Base-by-base conservation (phyloP, 2,329 filamentous ascomycete species). In the Plectosphaerella cucumerina region DNA sequence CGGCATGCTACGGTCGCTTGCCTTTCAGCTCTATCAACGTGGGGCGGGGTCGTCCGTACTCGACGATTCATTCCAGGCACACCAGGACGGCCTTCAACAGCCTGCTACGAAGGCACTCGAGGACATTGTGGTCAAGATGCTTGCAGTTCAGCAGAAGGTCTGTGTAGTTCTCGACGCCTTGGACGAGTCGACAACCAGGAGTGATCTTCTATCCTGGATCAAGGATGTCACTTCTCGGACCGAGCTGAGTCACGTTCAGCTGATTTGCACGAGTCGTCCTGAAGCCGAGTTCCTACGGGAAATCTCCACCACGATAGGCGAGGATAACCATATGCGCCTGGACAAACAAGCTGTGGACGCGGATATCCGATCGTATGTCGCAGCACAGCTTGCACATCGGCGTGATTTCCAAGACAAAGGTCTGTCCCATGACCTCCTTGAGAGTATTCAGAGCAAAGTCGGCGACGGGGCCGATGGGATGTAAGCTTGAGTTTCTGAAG, bases 81-180 rank as follows among this genome's bases (percentile, higher is more conserved):
- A 47, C 1, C 1, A 18, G 0, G 59, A 61, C n/a, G 58, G 60
- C 23, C 15, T 52, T 8, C 54, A 47, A 22, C 55, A 63, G 37
- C 65, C 64, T 5, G 55, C 60, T 2, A 33, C 51, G 9, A 42
- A 60, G 20, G 52, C 42, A 9, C 61, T 69, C 18, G 45, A 61
- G 4, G 41, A 60, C 1, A 50, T 55, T 15, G 44, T 61, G 22
- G 47, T 34, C 2, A 18, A 58, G 6, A 63, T 66, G 52, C 51
- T 69, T 2, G 23, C 31, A 50, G n/a, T n/a, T n/a, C 17, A 10
- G 5, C 12, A 21, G 11, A 55, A 41, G 14, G 43, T 49, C 14
- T 34, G 6, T 14, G 45, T 61, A 12, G 33, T 60, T 6, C 35
- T 63, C 0, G 58, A 64, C 21, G 60, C 60, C 9, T 39, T 64